phyloP scores from a whole-genome alignment of 148 eudicot species.

The Rhododendron molle region DNA sequence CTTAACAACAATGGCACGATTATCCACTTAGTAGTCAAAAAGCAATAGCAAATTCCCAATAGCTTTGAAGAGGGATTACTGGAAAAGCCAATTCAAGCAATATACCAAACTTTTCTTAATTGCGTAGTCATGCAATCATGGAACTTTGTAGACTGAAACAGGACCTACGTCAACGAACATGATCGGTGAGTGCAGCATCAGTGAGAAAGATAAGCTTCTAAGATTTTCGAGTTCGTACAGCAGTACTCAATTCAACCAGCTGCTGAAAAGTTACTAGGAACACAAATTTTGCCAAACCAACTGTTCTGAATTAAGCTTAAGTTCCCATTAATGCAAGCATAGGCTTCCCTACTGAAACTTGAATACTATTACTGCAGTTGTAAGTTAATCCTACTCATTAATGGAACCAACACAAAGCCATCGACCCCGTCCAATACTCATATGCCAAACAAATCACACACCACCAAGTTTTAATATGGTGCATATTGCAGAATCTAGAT shows the following conservation, averaged over 20 bases:
- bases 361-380: background rate
- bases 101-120: background rate
- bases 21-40: background rate
- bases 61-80: background rate
- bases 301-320: background rate
- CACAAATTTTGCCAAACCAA: background rate
- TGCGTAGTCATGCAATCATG: background rate
- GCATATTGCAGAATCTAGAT: background rate
- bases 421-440: background rate
- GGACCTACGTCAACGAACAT: background rate
- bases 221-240: background rate
- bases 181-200: background rate
- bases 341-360: background rate
- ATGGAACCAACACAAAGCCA: background rate
- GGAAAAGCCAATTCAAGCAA: conserved; percentile 3
- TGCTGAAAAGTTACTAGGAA: background rate
- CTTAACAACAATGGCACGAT: background rate
- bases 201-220: background rate
- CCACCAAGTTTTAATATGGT: background rate
- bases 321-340: background rate
- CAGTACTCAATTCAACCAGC: background rate
- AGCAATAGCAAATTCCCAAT: background rate
- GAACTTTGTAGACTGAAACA: background rate
- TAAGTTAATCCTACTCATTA: background rate
- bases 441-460: background rate